phyloP scores from a whole-genome alignment of 495 filamentous ascomycete species.

The Hypoxylon lienhwacheense region DNA sequence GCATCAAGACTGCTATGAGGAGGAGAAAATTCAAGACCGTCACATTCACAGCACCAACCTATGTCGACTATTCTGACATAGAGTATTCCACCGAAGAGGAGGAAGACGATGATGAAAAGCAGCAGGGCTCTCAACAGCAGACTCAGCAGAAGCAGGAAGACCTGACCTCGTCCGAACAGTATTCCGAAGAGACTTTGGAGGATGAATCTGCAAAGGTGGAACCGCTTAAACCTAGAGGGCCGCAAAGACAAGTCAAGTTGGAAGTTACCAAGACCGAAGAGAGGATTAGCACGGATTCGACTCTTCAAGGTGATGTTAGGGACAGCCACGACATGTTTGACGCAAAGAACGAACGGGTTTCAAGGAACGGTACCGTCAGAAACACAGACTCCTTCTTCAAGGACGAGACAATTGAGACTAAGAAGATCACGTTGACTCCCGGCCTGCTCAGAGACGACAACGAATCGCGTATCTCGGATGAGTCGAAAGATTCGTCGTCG shows the following conservation, averaged over 20 bases:
- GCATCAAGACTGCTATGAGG: constrained; percentile 87
- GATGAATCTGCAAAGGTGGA: constrained; percentile 55
- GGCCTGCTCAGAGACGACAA: constrained; percentile 88
- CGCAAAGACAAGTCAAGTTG: constrained; percentile 50
- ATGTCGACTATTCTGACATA: constrained; percentile 85
- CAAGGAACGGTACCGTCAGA: constrained; percentile 80
- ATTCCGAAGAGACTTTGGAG: constrained; percentile 35
- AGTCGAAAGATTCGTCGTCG: constrained; percentile 62
- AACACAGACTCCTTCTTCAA: constrained; percentile 97
- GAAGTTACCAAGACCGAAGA: constrained; percentile 43
- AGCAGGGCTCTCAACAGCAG: constrained; percentile 42
- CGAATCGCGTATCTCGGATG: constrained; percentile 58
- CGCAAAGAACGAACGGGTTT: constrained; percentile 59
- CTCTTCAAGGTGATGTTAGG: constrained; percentile 39
- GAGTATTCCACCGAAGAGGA: constrained; percentile 93
- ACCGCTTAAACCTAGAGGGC: constrained; percentile 46
- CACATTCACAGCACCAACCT: constrained; percentile 81
- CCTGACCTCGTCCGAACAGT: constrained; percentile 36
- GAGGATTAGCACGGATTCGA: constrained; percentile 17
- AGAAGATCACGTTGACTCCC: constrained; percentile 96
- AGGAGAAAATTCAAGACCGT: constrained; percentile 87
- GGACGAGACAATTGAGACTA: constrained; percentile 90
- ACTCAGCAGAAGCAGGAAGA: constrained; percentile 40
- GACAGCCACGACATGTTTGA: constrained; percentile 73
- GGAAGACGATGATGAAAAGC: constrained; percentile 59